Conservation (phyloP, 2,329 filamentous ascomycete species). For the Aspergillus unguis region DNA sequence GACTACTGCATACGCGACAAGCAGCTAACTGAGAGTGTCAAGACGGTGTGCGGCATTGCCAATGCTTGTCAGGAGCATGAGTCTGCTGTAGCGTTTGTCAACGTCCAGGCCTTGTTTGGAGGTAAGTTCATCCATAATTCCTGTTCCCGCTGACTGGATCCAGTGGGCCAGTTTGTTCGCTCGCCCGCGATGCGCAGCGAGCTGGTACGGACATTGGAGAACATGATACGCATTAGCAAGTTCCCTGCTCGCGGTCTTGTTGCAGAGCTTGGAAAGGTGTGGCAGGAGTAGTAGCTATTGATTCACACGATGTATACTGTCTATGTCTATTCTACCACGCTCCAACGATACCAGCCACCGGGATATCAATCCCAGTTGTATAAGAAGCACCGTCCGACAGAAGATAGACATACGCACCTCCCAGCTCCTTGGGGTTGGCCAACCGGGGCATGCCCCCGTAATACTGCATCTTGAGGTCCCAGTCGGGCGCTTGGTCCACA, state of each 20-base stretch:
- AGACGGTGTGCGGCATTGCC: constrained; percentile 12
- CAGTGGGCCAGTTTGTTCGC: constrained; percentile 18
- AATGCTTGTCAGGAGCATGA: constrained; percentile 18
- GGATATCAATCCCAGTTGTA: constrained; percentile 39
- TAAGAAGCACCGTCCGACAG: constrained; percentile 44
- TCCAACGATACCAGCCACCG: constrained; percentile 39
- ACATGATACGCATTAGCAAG: constrained; percentile 17
- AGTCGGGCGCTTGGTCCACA: constrained; percentile 40
- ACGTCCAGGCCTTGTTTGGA: constrained; percentile 22
- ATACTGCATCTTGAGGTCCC: constrained; percentile 57
- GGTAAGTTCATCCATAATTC: constrained; percentile 1
- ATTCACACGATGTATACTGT: background rate
- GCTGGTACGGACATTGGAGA: constrained; percentile 11
- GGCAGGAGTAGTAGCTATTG: constrained; percentile 18
- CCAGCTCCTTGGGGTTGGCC: constrained; percentile 53
- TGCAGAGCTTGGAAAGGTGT: constrained; percentile 9
- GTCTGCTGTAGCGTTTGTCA: constrained; percentile 21
- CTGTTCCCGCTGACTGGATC: background rate
- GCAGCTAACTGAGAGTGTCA: constrained; percentile 17
- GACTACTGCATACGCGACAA: constrained; percentile 35
- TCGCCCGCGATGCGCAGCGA: constrained; percentile 11
- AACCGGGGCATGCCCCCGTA: constrained; percentile 57
- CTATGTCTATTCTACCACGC: constrained; percentile 18
- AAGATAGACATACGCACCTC: constrained; percentile 57
- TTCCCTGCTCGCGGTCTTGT: constrained; percentile 14